phyloP scores from a whole-genome alignment of 176 grass and related monocot species.

The Phoenix dactylifera region DNA sequence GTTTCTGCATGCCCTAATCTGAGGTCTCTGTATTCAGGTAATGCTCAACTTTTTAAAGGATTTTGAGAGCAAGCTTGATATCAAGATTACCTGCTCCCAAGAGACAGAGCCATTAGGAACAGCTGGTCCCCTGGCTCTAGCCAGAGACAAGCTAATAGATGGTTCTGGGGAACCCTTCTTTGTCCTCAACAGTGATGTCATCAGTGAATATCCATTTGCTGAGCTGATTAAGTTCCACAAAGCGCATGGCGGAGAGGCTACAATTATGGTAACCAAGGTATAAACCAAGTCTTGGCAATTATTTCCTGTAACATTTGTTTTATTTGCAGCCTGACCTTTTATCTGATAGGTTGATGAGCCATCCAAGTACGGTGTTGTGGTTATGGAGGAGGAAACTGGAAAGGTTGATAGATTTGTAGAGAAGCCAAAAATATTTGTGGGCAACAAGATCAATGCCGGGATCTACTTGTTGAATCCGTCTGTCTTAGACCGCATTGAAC shows the following conservation, averaged over 20 bases:
- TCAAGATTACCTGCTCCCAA: slow-evolving; percentile 3
- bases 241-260: slow-evolving; percentile 1
- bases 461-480: slow-evolving; percentile 10
- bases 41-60: slow-evolving; percentile 5
- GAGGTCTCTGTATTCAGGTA: background rate
- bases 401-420: slow-evolving; percentile 10
- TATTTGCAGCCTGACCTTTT: too few relatives aligned
- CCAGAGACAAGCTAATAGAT: slow-evolving; percentile 4
- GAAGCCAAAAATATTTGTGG: slow-evolving; percentile 3
- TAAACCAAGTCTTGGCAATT: too few relatives aligned
- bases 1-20: too few relatives aligned
- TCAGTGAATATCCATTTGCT: background rate
- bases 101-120: slow-evolving; percentile 4
- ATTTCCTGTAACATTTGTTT: too few relatives aligned
- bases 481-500: background rate
- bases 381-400: slow-evolving; percentile 9
- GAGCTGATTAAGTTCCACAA: slow-evolving; percentile 7
- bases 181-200: slow-evolving; percentile 9
- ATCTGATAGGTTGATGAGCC: slow-evolving; percentile 4
- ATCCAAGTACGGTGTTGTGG: slow-evolving; percentile 10
- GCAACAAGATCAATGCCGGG: slow-evolving; percentile 10
- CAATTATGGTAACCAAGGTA: slow-evolving; percentile 15
- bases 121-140: slow-evolving; percentile 3
- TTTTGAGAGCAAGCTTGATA: slow-evolving; percentile 4
- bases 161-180: slow-evolving; percentile 1